Evolutionary conservation across 306 rosid genomes (phyloP).

Genomic region (Lathyrus tuberosus): DNA sequence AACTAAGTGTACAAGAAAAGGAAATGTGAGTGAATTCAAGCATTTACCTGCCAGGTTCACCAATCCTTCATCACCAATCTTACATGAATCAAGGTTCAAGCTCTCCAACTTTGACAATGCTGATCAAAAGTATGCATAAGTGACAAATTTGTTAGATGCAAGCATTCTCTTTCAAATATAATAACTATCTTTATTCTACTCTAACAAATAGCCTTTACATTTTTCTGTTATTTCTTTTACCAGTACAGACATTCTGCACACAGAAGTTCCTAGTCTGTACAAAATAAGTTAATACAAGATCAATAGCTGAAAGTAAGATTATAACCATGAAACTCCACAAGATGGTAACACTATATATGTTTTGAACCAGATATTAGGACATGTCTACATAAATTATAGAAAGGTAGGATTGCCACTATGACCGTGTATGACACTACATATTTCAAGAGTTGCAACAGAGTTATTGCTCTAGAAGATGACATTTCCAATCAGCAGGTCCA

Average conservation of each 20-base stretch:
- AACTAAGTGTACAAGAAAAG: slow-evolving; percentile 4
- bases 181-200: slow-evolving; percentile 22
- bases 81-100: slow-evolving; percentile 90
- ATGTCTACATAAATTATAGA: background rate
- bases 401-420: background rate
- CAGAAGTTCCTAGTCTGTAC: background rate
- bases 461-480: too few species aligned
- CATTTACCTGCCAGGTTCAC: slow-evolving; percentile 72
- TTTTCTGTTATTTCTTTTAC: slow-evolving; percentile 3
- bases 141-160: slow-evolving; percentile 12
- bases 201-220: background rate
- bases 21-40: slow-evolving; percentile 13
- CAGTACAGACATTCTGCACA: slow-evolving; percentile 7
- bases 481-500: too few species aligned
- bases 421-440: too few species aligned
- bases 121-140: slow-evolving; percentile 41
- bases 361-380: slow-evolving; percentile 1
- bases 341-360: slow-evolving; percentile 14
- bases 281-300: background rate
- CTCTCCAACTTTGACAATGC: slow-evolving; percentile 83
- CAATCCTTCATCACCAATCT: slow-evolving; percentile 81
- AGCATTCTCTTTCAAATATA: slow-evolving; percentile 14
- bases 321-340: slow-evolving; percentile 3
- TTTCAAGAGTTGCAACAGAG: too few species aligned
- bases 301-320: slow-evolving; percentile 8